Conservation (phyloP, 2,329 filamentous ascomycete species). For the Cadophora malorum region DNA sequence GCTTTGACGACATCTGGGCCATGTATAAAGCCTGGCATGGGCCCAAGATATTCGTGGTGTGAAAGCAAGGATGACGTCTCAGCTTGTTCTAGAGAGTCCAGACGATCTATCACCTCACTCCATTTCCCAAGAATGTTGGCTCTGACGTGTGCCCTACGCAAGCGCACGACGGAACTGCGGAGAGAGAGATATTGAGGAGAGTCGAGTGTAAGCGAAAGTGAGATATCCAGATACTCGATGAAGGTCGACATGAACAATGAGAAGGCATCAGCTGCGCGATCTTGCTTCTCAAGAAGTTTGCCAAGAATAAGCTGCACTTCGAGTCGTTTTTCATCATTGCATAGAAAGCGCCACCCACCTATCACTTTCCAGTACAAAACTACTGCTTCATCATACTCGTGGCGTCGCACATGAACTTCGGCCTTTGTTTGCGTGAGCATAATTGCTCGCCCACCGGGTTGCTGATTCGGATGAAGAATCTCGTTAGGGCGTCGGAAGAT, state of each 20-base stretch:
- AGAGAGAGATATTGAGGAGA: background rate
- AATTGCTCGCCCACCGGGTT: background rate
- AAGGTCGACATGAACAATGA: background rate
- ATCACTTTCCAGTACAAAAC: background rate
- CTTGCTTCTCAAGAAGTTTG: background rate
- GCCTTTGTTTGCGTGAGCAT: background rate
- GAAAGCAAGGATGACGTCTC: background rate
- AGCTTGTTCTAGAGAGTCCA: background rate
- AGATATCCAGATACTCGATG: background rate
- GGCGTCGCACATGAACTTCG: background rate
- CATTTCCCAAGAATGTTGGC: background rate
- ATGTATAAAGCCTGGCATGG: conserved; percentile 1
- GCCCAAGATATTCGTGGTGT: background rate
- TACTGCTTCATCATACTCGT: background rate
- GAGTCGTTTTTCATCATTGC: background rate
- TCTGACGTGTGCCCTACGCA: background rate
- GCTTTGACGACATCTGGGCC: conserved; percentile 17
- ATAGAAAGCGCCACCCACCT: background rate
- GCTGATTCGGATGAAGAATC: background rate
- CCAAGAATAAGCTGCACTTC: background rate
- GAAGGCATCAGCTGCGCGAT: background rate
- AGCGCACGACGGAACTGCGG: background rate
- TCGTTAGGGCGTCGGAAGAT: background rate
- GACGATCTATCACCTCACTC: background rate
- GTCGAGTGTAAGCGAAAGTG: background rate